Evolutionary conservation across 176 grass and related monocot species (phyloP).

Genomic region (Paspalum vaginatum): DNA sequence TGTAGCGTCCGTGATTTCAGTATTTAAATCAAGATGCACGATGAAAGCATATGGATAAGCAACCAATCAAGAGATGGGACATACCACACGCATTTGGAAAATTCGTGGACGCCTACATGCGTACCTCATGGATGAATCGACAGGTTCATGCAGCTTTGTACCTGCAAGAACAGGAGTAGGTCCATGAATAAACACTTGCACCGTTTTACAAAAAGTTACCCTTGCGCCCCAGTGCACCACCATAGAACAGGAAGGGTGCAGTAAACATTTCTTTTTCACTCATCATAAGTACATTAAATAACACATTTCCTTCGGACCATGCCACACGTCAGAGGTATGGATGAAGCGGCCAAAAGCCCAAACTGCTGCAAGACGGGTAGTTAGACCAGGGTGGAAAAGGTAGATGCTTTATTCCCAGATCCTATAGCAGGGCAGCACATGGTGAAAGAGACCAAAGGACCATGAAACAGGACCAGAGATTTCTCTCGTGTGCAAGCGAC

Average conservation of each 20-base stretch:
- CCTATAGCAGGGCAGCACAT: neutral
- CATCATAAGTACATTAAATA: neutral
- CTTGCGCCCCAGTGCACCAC: neutral
- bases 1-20: no score
- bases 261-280: neutral
- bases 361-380: slow-evolving; percentile 26
- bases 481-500: slow-evolving; percentile 5
- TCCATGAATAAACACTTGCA: slow-evolving; percentile 52
- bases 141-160: slow-evolving; percentile 1
- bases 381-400: neutral
- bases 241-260: neutral
- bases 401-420: slow-evolving; percentile 1
- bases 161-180: slow-evolving; percentile 60
- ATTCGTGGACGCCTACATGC: slow-evolving; percentile 20
- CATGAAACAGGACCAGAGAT: slow-evolving; percentile 7
- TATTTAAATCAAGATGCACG: slow-evolving; percentile 7
- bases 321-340: neutral
- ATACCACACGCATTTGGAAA: slow-evolving; percentile 51
- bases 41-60: slow-evolving; percentile 10
- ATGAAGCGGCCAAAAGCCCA: slow-evolving; percentile 6
- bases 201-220: slow-evolving; percentile 1
- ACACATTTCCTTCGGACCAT: neutral
- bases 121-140: slow-evolving; percentile 20
- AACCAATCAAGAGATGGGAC: slow-evolving; percentile 37
- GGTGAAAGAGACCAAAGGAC: slow-evolving; percentile 7